A percentile compares a stretch with the other conserved stretches of the same genome.
These are phyloP conservation scores for Nemania abortiva DNA, from an alignment of 2,329 filamentous ascomycete genomes.

Conservation along the genomic window DNA sequence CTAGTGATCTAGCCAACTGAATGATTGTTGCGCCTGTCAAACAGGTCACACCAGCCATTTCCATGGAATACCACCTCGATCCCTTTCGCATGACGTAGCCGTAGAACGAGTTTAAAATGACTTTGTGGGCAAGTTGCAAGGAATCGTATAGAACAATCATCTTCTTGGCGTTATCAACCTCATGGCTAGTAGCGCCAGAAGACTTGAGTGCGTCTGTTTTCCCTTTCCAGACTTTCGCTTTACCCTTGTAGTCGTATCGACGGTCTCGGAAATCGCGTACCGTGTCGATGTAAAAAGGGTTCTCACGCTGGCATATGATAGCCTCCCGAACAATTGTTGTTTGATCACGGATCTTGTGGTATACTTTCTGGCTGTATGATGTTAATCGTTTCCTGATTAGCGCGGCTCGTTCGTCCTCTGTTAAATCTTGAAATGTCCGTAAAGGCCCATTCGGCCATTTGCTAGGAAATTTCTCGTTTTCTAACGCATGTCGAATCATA, in stretches of 20 bases:
- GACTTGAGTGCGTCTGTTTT: conserved; percentile 90
- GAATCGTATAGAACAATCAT: conserved; percentile 98
- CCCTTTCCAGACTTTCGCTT: conserved; percentile 98
- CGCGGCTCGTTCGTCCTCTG: conserved; percentile 82
- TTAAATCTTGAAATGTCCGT: conserved; percentile 84
- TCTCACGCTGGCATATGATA: conserved; percentile 97
- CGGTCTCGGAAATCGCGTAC: conserved; percentile 96
- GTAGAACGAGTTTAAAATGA: conserved; percentile 99
- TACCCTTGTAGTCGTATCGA: conserved; percentile 97
- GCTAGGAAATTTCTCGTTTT: conserved; percentile 92
- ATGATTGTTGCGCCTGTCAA: conserved; percentile 97
- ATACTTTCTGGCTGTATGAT: conserved; percentile 97
- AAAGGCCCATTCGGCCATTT: conserved; percentile 76
- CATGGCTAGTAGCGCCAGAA: conserved; percentile 77
- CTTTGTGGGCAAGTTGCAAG: conserved; percentile 95
- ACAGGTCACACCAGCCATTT: conserved; percentile 99
- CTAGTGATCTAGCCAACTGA: conserved; percentile 91
- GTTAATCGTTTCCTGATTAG: conserved; percentile 89
- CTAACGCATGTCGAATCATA: conserved; percentile 93
- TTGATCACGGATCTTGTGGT: conserved; percentile 97
- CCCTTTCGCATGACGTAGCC: conserved; percentile 99
- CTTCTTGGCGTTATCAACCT: conserved; percentile 96
- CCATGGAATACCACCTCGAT: conserved; percentile 98
- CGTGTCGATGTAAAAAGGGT: conserved; percentile 97
- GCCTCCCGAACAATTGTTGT: conserved; percentile 94